phyloP scores from a whole-genome alignment of 768 basidiomycete species.

The Kwoniella shandongensis region DNA sequence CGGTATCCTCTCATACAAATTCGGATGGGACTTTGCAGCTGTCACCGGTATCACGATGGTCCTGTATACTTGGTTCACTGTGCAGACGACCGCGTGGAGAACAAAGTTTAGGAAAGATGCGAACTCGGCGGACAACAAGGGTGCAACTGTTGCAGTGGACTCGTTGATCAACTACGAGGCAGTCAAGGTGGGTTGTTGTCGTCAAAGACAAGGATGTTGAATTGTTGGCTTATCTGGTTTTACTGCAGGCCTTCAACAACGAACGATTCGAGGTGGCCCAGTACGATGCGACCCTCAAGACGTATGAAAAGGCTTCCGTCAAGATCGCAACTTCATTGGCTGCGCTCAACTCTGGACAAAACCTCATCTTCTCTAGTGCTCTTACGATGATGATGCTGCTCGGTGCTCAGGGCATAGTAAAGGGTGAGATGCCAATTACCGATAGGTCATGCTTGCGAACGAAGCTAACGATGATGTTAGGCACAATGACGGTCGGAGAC shows the following conservation, averaged over 20 bases:
- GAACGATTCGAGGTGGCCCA: slow-evolving; percentile 85
- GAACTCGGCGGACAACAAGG: slow-evolving; percentile 94
- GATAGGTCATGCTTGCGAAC: too few relatives aligned
- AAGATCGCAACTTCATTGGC: slow-evolving; percentile 94
- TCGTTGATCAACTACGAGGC: slow-evolving; percentile 98
- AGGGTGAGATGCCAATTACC: slow-evolving; percentile 60
- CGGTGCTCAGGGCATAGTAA: slow-evolving; percentile 88
- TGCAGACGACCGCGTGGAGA: slow-evolving; percentile 95
- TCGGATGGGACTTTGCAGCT: slow-evolving; percentile 95
- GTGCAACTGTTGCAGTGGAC: slow-evolving; percentile 89
- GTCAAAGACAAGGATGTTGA: neutral
- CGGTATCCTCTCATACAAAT: slow-evolving; percentile 97
- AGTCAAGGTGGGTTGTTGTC: slow-evolving; percentile 69
- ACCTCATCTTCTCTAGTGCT: slow-evolving; percentile 90
- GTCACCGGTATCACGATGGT: slow-evolving; percentile 81
- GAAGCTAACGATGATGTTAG: slow-evolving; percentile 55
- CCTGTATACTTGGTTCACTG: slow-evolving; percentile 95
- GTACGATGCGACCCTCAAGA: slow-evolving; percentile 82
- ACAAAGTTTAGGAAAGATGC: slow-evolving; percentile 91
- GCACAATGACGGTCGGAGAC: slow-evolving; percentile 97
- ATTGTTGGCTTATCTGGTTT: neutral
- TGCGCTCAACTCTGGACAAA: slow-evolving; percentile 92
- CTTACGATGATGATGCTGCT: slow-evolving; percentile 94
- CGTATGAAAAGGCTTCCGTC: slow-evolving; percentile 87
- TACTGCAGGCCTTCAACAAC: slow-evolving; percentile 87